These are phyloP conservation scores for Cymbomonas tetramitiformis DNA, from an alignment of 139 green algal species.

Conservation along the genomic window DNA sequence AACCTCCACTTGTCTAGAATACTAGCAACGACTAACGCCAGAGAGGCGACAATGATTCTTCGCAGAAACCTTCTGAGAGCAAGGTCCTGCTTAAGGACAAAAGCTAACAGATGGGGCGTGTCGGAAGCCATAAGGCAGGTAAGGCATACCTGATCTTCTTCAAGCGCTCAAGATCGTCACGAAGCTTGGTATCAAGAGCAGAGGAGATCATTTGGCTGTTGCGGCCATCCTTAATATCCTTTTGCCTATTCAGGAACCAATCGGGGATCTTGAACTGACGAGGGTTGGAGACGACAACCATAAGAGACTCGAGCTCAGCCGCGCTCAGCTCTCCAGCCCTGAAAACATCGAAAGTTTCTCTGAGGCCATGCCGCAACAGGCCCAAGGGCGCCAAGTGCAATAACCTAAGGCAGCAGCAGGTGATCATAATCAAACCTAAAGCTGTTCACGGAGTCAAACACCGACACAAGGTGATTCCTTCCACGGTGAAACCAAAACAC, in stretches of 20 bases:
- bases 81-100: too few species aligned
- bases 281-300: slow-evolving; percentile 93
- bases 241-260: slow-evolving; percentile 97
- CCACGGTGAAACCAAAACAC: too few species aligned
- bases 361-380: not conserved
- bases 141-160: slow-evolving; percentile 99
- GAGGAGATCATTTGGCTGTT: slow-evolving; percentile 42
- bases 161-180: slow-evolving; percentile 92
- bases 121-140: too few species aligned
- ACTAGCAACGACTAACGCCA: not conserved
- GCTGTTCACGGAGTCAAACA: too few species aligned
- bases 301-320: slow-evolving; percentile 90
- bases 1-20: too few species aligned
- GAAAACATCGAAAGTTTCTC: too few species aligned
- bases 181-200: slow-evolving; percentile 75
- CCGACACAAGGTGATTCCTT: too few species aligned
- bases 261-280: slow-evolving; percentile 96
- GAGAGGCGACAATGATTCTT: not conserved
- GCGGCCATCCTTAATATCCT: slow-evolving; percentile 84
- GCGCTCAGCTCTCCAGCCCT: slow-evolving; percentile 81
- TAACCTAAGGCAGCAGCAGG: too few species aligned
- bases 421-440: too few species aligned
- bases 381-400: not conserved
- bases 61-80: not conserved
- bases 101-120: slow-evolving; percentile 1